Percentiles rank a stretch among this genome's conserved stretches.
Conservation (phyloP, 768 basidiomycete genomes). For the Mycena rosella region DNA sequence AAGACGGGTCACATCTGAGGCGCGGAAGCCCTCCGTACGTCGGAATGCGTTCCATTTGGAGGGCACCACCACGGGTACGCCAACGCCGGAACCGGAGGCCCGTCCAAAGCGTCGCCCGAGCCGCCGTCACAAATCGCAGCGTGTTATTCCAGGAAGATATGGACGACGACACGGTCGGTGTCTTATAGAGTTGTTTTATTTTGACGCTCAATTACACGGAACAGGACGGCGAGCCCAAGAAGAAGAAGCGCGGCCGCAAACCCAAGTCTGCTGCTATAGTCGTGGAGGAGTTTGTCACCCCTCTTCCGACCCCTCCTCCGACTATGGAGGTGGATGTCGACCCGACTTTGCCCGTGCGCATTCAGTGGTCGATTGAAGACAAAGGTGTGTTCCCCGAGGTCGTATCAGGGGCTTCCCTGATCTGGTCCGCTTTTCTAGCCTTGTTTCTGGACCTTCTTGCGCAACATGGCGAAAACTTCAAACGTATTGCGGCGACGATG, state of each 20-base stretch:
- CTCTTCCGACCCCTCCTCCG: slow-evolving; percentile 33
- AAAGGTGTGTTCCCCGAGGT: slow-evolving; percentile 58
- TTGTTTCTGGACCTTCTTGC: slow-evolving; percentile 67
- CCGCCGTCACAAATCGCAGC: slow-evolving; percentile 20
- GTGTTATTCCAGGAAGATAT: slow-evolving; percentile 27
- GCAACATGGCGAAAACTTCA: slow-evolving; percentile 76
- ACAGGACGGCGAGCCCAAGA: slow-evolving; percentile 47
- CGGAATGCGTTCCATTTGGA: slow-evolving; percentile 48
- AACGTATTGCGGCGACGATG: slow-evolving; percentile 77
- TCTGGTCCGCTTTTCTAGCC: slow-evolving; percentile 27
- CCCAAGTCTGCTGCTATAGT: slow-evolving; percentile 44
- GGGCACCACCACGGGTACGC: slow-evolving; percentile 54
- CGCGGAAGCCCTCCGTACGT: slow-evolving; percentile 29
- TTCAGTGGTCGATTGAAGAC: slow-evolving; percentile 77
- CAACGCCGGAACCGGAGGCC: slow-evolving; percentile 62
- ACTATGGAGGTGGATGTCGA: slow-evolving; percentile 38
- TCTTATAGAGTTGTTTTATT: slow-evolving; percentile 12
- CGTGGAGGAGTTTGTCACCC: slow-evolving; percentile 37
- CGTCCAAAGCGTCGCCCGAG: slow-evolving; percentile 49
- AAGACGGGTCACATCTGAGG: slow-evolving; percentile 47
- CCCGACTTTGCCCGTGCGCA: slow-evolving; percentile 44
- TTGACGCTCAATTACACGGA: slow-evolving; percentile 9
- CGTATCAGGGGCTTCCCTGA: slow-evolving; percentile 22
- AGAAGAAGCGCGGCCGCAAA: slow-evolving; percentile 50
- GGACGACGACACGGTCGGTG: slow-evolving; percentile 33